Evolutionary conservation across 2,329 filamentous ascomycete species (phyloP).

Genomic region (Neurospora sp.): DNA sequence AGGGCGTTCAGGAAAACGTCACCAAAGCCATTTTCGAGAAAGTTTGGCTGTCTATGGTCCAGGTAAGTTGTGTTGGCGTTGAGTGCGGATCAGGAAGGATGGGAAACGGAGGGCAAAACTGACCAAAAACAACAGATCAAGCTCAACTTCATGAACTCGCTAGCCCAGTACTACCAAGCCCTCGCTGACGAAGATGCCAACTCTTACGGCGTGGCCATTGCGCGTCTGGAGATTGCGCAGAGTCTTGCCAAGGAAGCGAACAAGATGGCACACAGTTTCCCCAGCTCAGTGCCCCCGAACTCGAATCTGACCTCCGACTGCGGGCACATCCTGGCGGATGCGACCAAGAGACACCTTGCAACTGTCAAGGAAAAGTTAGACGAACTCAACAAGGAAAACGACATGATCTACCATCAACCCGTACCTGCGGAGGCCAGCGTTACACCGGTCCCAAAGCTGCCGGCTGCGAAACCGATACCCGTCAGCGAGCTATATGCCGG

Average conservation of each 20-base stretch:
- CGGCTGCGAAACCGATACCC: constrained; percentile 92
- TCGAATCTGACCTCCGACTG: constrained; percentile 80
- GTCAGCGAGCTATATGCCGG: constrained; percentile 95
- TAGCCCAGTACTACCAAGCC: constrained; percentile 91
- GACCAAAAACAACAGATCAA: constrained; percentile 48
- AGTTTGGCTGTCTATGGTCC: constrained; percentile 76
- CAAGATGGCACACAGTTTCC: constrained; percentile 68
- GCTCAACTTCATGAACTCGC: constrained; percentile 68
- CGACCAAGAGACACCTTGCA: constrained; percentile 72
- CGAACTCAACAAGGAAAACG: constrained; percentile 81
- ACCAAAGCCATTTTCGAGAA: constrained; percentile 88
- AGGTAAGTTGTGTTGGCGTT: constrained; percentile 41
- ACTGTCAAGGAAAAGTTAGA: constrained; percentile 72
- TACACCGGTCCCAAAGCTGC: constrained; percentile 75
- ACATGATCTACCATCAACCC: constrained; percentile 94
- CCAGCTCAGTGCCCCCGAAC: constrained; percentile 64
- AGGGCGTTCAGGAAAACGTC: constrained; percentile 89
- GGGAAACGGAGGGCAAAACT: background rate
- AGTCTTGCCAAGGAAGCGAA: constrained; percentile 68
- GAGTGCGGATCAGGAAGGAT: no score
- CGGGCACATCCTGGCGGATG: constrained; percentile 61
- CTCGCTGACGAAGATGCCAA: constrained; percentile 83
- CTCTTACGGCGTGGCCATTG: constrained; percentile 76
- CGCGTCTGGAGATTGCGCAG: constrained; percentile 74
- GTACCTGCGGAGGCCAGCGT: constrained; percentile 80